phyloP scores from a whole-genome alignment of 306 rosid species.

The Inga laurina region DNA sequence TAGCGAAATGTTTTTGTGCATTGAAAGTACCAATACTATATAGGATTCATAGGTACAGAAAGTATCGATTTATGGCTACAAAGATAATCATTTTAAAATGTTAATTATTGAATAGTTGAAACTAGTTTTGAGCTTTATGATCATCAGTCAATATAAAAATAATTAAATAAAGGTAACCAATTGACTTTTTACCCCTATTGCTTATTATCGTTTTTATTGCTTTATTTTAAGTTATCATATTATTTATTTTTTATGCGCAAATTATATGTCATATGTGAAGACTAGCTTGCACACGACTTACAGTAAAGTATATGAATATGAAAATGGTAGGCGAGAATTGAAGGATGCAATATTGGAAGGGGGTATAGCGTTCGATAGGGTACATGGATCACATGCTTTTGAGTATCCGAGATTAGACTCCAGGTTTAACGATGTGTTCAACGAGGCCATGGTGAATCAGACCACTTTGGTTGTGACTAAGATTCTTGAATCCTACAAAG shows the following conservation, averaged over 20 bases:
- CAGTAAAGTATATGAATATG: background rate
- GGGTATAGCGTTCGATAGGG: slow-evolving; percentile 37
- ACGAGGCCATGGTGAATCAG: slow-evolving; percentile 41
- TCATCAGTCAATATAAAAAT: too few species aligned
- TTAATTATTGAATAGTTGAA: too few species aligned
- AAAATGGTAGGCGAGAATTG: slow-evolving; percentile 29
- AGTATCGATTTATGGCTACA: background rate
- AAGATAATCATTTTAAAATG: background rate
- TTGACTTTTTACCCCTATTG: too few species aligned
- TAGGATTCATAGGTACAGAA: too few species aligned
- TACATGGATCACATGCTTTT: slow-evolving; percentile 25
- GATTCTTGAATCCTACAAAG: slow-evolving; percentile 35
- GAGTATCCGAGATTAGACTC: slow-evolving; percentile 28
- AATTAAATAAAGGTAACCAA: too few species aligned
- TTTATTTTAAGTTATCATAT: too few species aligned
- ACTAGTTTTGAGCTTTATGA: too few species aligned
- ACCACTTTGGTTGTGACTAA: slow-evolving; percentile 29
- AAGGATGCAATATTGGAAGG: slow-evolving; percentile 38
- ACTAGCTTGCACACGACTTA: background rate
- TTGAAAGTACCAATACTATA: too few species aligned
- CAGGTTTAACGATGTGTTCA: slow-evolving; percentile 34
- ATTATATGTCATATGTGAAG: too few species aligned
- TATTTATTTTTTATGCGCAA: too few species aligned
- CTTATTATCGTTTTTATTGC: too few species aligned
- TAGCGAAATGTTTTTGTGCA: too few species aligned